phyloP scores from a whole-genome alignment of 2,329 filamentous ascomycete genomes.

The Madurella mycetomatis region DNA sequence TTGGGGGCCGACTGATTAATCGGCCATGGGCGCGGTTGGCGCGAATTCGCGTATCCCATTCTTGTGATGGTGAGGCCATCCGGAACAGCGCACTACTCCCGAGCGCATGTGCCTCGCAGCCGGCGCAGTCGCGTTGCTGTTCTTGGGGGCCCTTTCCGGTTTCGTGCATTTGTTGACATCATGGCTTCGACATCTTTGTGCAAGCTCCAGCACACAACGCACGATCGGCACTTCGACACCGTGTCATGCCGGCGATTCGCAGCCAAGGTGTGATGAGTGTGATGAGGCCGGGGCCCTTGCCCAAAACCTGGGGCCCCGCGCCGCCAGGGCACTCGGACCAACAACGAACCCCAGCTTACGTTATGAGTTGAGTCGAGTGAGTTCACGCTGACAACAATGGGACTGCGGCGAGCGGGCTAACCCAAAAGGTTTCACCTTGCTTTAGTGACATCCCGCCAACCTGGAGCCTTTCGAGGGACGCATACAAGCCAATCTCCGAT shows the following conservation, averaged over 20 bases:
- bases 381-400: no score
- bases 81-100: slow-evolving; percentile 2
- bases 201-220: background rate
- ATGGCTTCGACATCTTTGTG: background rate
- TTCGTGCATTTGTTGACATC: background rate
- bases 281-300: background rate
- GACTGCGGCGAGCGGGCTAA: no score
- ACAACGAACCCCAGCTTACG: no score
- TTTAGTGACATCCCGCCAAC: no score
- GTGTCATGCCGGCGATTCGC: background rate
- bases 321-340: background rate
- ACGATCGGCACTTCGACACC: slow-evolving; percentile 3
- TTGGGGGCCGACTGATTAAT: no score
- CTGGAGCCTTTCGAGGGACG: no score
- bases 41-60: no score
- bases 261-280: background rate
- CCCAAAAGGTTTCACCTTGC: no score
- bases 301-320: background rate
- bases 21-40: no score
- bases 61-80: background rate
- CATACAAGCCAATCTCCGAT: no score
- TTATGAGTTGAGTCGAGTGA: no score
- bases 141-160: background rate
- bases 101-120: slow-evolving; percentile 8
- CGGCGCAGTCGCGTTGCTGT: background rate